Conservation (phyloP, 1,284 basidiomycete species). For the Phlebopus sp. region DNA sequence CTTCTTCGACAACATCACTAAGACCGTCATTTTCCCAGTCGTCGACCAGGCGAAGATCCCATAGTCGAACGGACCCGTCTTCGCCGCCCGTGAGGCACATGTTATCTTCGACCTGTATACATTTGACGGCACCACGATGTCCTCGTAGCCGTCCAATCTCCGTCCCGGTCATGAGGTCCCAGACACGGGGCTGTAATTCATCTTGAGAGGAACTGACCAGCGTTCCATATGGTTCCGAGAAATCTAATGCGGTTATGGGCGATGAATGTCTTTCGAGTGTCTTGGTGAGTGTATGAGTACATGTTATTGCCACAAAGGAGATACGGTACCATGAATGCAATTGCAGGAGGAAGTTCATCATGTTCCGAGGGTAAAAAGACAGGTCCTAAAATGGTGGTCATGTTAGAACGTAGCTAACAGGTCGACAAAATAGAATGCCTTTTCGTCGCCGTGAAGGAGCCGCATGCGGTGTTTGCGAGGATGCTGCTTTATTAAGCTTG, state of each 20-base stretch:
- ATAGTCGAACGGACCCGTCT: constrained; percentile 82
- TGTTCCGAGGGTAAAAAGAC: constrained; percentile 97
- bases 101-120: constrained; percentile 90
- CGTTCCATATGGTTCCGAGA: constrained; percentile 95
- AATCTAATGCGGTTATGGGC: constrained; percentile 88
- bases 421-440: constrained; percentile 42
- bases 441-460: constrained; percentile 72
- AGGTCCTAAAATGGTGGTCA: constrained; percentile 55
- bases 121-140: constrained; percentile 80
- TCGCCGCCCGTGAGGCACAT: constrained; percentile 89
- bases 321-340: constrained; percentile 88
- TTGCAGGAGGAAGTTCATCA: constrained; percentile 88
- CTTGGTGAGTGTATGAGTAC: constrained; percentile 38
- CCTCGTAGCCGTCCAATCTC: constrained; percentile 81
- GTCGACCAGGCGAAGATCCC: constrained; percentile 84
- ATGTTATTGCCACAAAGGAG: constrained; percentile 5
- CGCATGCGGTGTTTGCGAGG: constrained; percentile 44
- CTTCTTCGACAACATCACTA: constrained; percentile 63
- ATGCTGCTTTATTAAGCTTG: constrained; percentile 33
- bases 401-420: constrained; percentile 7
- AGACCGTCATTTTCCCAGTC: constrained; percentile 59
- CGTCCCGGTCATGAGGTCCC: constrained; percentile 82
- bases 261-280: constrained; percentile 79
- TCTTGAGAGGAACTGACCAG: constrained; percentile 86
- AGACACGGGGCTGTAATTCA: constrained; percentile 76